Base-by-base conservation (phyloP, 768 basidiomycete species). In the Kwoniella botswanensis region DNA sequence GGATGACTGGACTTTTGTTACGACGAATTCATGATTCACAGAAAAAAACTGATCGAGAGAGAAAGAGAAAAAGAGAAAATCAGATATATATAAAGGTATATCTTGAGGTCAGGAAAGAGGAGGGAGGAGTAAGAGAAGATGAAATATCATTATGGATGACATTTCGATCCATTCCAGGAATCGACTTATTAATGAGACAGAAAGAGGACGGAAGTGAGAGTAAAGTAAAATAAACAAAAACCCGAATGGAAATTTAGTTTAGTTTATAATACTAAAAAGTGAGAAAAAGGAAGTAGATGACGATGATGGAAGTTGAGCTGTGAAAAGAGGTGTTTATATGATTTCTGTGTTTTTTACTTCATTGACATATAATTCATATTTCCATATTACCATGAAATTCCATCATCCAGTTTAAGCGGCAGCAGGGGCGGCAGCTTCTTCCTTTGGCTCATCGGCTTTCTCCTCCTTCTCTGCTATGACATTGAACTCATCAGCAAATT, bases 351-450 rank as follows among this genome's bases (percentile, higher is more conserved):
- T 35, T 35, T 61, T 61, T 61, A 15, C 42, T 61, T 61, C 59
- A 22, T 61, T 61, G 12, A n/a, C 10, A 43, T 43, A 42, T 26
- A 65, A 21, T 53, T 41, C 52, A 42, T 26, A 65, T 54, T 53
- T 41, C 52, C 53, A 17, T 35, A 35, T 35, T 35, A 35, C 35
- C 35, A 35, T 35, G 35, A 35, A 35, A 35, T 42, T 55, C 53
- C 50, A 24, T 55, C 35, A 35, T 53, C 41, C 15, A 43, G n/a
- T 62, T 66, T 76, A 73, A 65, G 73, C 74, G 56, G 76, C 76
- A 68, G 76, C 70, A 55, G 76, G 74, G 63, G 76, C 70, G 54
- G 79, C 73, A 18, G 73, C 70, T 71, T 81, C 79, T 63, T 77
- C 78, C 73, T 81, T 79, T 56, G 76, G 63, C 50, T 68, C 79